Evolutionary conservation across 2,329 filamentous ascomycete genomes (phyloP), one percentile per base, ranked within the genome.

Genomic region (Pyricularia sp.): DNA sequence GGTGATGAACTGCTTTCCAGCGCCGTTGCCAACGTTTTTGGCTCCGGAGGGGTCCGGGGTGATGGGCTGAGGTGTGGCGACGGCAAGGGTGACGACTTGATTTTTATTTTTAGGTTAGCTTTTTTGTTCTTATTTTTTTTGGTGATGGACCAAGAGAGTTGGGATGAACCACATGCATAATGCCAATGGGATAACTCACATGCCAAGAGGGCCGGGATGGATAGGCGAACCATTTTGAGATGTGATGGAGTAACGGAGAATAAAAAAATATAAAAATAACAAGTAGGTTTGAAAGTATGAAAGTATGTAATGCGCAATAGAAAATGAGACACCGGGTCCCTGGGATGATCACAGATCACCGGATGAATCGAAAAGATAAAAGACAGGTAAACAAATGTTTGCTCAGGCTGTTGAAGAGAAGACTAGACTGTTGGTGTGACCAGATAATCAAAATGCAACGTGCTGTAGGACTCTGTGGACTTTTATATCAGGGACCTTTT

Each of bases 1-100:
- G 5, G 74, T 74, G 71, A 77, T 77, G 71, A 77, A 77, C 70
- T 76, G 75, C 2, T 42, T 67, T 25, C 74, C 75, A 11, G 69
- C 26, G 66, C 72, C 75, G 68, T 73, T 74, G 70, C 75, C 74
- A 64, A 77, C 68, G 67, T 74, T 74, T 64, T 72, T 66, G 55
- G 68, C 70, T 12, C 72, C 73, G 36, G 71, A 69, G 12, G 72
- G 70, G 23, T 73, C 73, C 5, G 72, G 70, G 28, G 69, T 69
- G 69, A 75, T 69, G 12, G 72, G 74, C 55, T 42, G 71, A 23
- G 72, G 71, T 26, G 64, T 63, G 7, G 72, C 72, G 64, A 70
- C 36, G 31, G 67, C 70, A 17, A 65, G 42, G 67, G 69, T 50
- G 23, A 71, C 68, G 42, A 73, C 72, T 36, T 36, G 71, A n/a